phyloP scores from a whole-genome alignment of 495 filamentous ascomycete genomes.

The Tuber magnatum region DNA sequence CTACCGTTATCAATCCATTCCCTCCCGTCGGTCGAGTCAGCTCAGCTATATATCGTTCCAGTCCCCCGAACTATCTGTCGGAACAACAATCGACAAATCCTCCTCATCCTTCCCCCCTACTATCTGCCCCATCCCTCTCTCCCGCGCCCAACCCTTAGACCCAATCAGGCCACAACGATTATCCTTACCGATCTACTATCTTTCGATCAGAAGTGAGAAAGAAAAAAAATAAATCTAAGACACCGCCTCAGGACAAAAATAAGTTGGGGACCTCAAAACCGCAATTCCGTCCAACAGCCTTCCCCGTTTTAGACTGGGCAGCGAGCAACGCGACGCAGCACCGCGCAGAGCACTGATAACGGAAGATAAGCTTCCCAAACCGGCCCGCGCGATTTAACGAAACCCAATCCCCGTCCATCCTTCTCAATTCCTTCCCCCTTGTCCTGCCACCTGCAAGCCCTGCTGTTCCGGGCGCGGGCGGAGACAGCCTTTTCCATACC shows the following conservation, averaged over 20 bases:
- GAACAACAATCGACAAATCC: background rate
- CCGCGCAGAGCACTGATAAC: background rate
- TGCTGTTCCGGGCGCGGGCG: background rate
- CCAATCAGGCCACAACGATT: slow-evolving; percentile 4
- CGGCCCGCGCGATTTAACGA: background rate
- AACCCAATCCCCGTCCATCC: slow-evolving; percentile 6
- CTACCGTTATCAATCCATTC: background rate
- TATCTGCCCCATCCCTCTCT: background rate
- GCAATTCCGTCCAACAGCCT: slow-evolving; percentile 3
- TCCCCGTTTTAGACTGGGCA: background rate
- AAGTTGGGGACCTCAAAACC: background rate
- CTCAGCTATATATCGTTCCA: background rate
- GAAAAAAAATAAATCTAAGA: background rate
- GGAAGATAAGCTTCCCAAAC: slow-evolving; percentile 5
- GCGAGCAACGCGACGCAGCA: background rate
- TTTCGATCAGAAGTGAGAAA: slow-evolving; percentile 5
- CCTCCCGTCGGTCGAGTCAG: background rate
- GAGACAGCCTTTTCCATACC: slow-evolving; percentile 3
- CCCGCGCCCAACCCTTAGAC: background rate
- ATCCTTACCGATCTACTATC: slow-evolving; percentile 3
- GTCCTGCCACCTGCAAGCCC: slow-evolving; percentile 1
- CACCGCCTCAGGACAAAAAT: slow-evolving; percentile 1
- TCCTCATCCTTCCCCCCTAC: background rate
- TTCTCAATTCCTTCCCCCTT: slow-evolving; percentile 4
- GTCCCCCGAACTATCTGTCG: background rate